These are phyloP conservation scores for Radiomyces spectabilis DNA, from an alignment of 192 early-diverging fungal genomes.

Conservation along the genomic window DNA sequence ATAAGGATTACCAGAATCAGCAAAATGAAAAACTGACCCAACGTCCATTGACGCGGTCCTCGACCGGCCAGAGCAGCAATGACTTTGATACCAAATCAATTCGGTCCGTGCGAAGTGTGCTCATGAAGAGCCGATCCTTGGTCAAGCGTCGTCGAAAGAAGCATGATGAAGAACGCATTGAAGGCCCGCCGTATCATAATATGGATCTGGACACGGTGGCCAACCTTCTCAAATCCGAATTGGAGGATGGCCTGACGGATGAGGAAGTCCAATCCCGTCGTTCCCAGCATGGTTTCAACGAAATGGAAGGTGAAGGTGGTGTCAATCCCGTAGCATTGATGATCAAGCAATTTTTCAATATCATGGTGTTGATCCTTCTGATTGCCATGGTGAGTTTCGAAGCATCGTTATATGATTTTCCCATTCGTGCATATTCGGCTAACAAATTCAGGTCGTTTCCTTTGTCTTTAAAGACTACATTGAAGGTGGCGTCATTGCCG, in stretches of 20 bases:
- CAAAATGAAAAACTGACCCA: constrained; percentile 8
- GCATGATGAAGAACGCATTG: neutral
- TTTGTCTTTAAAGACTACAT: constrained; percentile 62
- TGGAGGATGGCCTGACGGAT: constrained; percentile 37
- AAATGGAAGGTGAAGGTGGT: constrained; percentile 59
- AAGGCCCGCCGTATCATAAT: constrained; percentile 28
- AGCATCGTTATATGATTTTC: no score
- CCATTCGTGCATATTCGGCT: no score
- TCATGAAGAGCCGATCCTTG: constrained; percentile 22
- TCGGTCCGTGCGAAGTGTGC: constrained; percentile 16
- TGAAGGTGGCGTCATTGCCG: constrained; percentile 69
- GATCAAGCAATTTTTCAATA: constrained; percentile 56
- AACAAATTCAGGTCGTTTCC: constrained; percentile 35
- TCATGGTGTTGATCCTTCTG: constrained; percentile 59
- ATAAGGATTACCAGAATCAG: no score
- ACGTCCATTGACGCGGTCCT: neutral
- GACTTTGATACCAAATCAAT: neutral
- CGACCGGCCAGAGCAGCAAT: neutral
- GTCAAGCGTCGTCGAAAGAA: constrained; percentile 19
- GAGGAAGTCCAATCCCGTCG: constrained; percentile 34
- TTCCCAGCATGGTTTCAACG: constrained; percentile 47
- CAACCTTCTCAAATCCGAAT: constrained; percentile 20
- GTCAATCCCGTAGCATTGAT: constrained; percentile 57
- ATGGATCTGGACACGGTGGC: constrained; percentile 21
- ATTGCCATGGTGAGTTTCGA: constrained; percentile 53